A percentile compares a stretch with the other conserved stretches of the same genome.
phyloP scores from a whole-genome alignment of 1,284 basidiomycete genomes.

The Pseudozyma thailandica region DNA sequence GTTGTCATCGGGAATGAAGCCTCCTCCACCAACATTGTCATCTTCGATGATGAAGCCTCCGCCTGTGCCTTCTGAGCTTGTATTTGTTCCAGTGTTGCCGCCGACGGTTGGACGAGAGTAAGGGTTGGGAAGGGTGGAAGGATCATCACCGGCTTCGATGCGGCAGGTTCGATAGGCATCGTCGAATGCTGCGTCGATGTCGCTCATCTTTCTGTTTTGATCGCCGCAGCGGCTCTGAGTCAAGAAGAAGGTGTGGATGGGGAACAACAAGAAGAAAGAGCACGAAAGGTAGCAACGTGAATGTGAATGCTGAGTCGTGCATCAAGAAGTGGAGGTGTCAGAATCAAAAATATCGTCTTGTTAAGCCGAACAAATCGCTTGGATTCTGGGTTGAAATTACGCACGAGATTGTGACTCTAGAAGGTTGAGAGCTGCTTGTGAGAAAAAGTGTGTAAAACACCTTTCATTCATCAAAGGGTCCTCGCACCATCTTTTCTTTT shows the following conservation, averaged over 20 bases:
- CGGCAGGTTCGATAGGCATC: constrained; percentile 47
- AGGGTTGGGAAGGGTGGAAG: constrained; percentile 40
- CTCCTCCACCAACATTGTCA: constrained; percentile 17
- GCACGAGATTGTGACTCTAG: too few species aligned
- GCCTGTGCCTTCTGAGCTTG: neutral
- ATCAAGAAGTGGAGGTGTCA: constrained; percentile 24
- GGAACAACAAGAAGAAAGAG: neutral
- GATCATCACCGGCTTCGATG: constrained; percentile 48
- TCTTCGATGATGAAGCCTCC: constrained; percentile 39
- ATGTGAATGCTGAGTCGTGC: constrained; percentile 26
- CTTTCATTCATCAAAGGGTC: constrained; percentile 3
- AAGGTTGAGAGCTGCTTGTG: too few species aligned
- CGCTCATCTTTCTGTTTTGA: constrained; percentile 12
- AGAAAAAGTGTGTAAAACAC: neutral
- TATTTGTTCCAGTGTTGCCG: neutral
- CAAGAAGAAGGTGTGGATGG: too few species aligned
- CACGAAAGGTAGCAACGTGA: neutral
- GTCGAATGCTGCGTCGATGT: constrained; percentile 49
- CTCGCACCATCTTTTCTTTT: neutral
- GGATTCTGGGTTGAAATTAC: too few species aligned
- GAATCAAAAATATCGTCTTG: neutral
- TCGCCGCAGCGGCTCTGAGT: too few species aligned
- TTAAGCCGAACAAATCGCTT: too few species aligned
- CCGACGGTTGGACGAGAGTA: constrained; percentile 18
- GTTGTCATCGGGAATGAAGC: constrained; percentile 31